Evolutionary conservation across 352 stramenopile species (phyloP), one percentile per base, ranked within the genome.

Genomic region (Globisporangium carolinianum): DNA sequence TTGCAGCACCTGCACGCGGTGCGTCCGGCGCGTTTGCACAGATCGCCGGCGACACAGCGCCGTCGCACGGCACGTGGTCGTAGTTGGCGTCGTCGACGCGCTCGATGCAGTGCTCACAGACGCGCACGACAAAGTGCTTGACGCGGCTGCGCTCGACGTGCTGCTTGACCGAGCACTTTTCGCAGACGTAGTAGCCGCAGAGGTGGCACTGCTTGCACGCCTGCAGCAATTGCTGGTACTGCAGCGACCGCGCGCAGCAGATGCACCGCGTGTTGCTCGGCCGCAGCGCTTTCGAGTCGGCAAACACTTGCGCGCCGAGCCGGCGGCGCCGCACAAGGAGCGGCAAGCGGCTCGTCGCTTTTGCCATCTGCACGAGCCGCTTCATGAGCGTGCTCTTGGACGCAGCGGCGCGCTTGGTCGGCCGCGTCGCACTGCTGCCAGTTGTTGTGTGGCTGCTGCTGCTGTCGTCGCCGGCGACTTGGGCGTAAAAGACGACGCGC

Each of bases 51-150:
- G 32, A 7, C 11, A 36, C 43, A 17, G 51, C 38, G 24, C 47
- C 51, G 39, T 47, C 53, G 4, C 17, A 9, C 3, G 58, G 50
- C 2, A 73, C 55, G 47, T 66, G 61, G 42, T 61, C 66, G 57
- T 76, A 79, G 43, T 63, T 60, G 48, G 68, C 72, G 54, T 76
- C 66, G 39, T 81, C 62, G 24, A 80, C 65, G 6, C 73, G 73
- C 41, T 80, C 36, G 45, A 80, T 57, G 43, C 73, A 83, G 17
- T 72, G 69, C 43, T 73, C 63, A 36, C 73, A 83, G 5, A 80
- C 60, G 42, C 69, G 67, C 10, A 83, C 71, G 45, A 75, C 58
- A 17, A 75, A 72, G 35, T 73, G 65, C 36, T 73, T 73, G 6
- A 71, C 50, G 18, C 49, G 53, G 38, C 73, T 69, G 10, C 69